Evolutionary conservation across 1,139 yeast genomes (phyloP).

Genomic region (Komagataea norvegica): DNA sequence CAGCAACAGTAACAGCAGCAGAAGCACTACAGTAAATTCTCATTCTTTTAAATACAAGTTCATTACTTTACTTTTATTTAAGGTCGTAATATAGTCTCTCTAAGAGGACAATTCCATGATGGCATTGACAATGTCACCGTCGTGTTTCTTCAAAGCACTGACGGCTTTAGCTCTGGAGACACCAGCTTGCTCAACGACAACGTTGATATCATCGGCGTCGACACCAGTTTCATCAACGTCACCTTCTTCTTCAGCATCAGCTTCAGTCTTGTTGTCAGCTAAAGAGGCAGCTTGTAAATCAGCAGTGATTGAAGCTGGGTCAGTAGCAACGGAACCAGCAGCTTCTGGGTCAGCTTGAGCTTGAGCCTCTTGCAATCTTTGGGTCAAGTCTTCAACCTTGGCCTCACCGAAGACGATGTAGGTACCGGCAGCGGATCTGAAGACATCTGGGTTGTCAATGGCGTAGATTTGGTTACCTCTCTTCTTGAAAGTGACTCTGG

Average conservation of each 20-base stretch:
- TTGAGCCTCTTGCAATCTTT: conserved; percentile 76
- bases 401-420: conserved; percentile 98
- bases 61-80: no score
- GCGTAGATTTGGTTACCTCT: conserved; percentile 91
- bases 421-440: conserved; percentile 90
- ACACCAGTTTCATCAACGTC: conserved; percentile 78
- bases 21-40: no score
- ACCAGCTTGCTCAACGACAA: conserved; percentile 86
- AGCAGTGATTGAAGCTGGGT: conserved; percentile 82
- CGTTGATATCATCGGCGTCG: conserved; percentile 70
- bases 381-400: conserved; percentile 86
- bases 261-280: conserved; percentile 34
- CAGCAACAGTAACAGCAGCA: background rate
- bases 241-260: conserved; percentile 57
- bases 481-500: conserved; percentile 95
- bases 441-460: conserved; percentile 92
- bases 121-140: conserved; percentile 94
- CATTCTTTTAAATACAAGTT: no score
- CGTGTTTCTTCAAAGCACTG: conserved; percentile 82
- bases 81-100: no score
- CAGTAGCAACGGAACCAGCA: conserved; percentile 36
- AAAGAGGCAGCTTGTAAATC: conserved; percentile 82
- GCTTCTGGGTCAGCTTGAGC: conserved; percentile 41
- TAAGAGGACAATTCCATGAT: conserved; percentile 72
- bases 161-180: conserved; percentile 87